A percentile compares a stretch with the other conserved stretches of the same genome.
These are phyloP conservation scores for Lentinus tigrinus DNA, from an alignment of 768 basidiomycete species.

Conservation along the genomic window DNA sequence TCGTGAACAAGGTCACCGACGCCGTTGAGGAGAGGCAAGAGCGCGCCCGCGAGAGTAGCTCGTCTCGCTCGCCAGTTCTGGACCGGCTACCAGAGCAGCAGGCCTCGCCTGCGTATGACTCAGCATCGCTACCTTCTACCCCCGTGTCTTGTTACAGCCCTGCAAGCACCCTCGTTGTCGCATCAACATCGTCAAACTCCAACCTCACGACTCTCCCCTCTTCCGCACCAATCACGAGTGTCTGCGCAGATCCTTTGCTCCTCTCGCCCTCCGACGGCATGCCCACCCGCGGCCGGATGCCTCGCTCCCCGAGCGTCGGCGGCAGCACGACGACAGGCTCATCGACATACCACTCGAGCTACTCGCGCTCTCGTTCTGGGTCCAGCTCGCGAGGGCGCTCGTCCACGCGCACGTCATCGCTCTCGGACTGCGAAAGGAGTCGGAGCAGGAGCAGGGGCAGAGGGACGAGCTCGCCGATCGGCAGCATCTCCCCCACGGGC, in stretches of 20 bases:
- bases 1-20: constrained; percentile 35
- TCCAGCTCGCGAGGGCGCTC: constrained; percentile 50
- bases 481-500: constrained; percentile 34
- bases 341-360: constrained; percentile 30
- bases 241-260: constrained; percentile 15
- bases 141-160: constrained; percentile 25
- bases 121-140: constrained; percentile 5
- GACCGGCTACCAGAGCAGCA: not conserved
- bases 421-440: constrained; percentile 50
- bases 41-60: constrained; percentile 26
- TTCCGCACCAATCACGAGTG: not conserved
- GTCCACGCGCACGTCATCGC: constrained; percentile 52
- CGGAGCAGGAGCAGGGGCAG: constrained; percentile 29
- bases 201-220: too few species aligned
- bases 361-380: constrained; percentile 26
- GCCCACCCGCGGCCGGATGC: constrained; percentile 20
- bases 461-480: constrained; percentile 35
- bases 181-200: constrained; percentile 18
- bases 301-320: constrained; percentile 19
- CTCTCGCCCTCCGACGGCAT: constrained; percentile 25
- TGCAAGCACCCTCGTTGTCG: constrained; percentile 34
- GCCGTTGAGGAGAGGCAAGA: constrained; percentile 31
- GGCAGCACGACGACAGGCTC: constrained; percentile 27
- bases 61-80: not conserved
- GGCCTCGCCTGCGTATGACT: constrained; percentile 1